Evolutionary conservation across 257 asterid species (phyloP), one percentile per base, ranked within the genome.

Genomic region (Solanum pennellii): DNA sequence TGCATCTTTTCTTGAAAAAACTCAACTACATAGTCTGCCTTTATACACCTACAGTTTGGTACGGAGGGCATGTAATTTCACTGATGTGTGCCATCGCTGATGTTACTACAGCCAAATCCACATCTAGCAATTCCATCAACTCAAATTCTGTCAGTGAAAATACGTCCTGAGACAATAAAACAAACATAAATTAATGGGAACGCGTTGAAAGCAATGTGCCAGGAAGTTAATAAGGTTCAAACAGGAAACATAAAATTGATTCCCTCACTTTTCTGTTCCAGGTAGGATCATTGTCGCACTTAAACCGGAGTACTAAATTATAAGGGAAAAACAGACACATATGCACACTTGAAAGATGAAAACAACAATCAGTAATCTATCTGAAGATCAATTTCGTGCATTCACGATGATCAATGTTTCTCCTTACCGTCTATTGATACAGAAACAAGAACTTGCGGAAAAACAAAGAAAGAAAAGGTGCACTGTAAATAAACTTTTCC

Each of bases 61-160:
- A 92, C 41, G 96, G 95, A 35, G 98, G 98, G 88, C 94, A 92
- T 68, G 95, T 88, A 66, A 94, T 88, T 92, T 94, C 97, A 91
- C 98, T 95, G 69, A 95, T 94, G 83, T 85, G 97, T 23, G 90
- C 86, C 87, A 94, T 87, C n/a, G 98, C 95, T 69, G 47, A 62
- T 45, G 83, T 89, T 73, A 95, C 97, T 89, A 94, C 96, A 66
- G 92, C 91, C 91, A 95, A 87, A 74, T 96, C 95, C 83, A 95
- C 92, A 90, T 94, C 98, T 88, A 94, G 88, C 90, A 95, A 87
- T 90, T 95, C 98, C 98, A 94, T 95, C 94, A 95, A 90, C 92
- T 95, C 98, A 66, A 94, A 92, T 74, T 95, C 98, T 52, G 96
- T 91, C 11, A 94, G 88, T 45, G 98, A 94, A 25, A 94, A 85